Conservation (phyloP, 306 rosid species). For the Citrullus mucosospermus region DNA sequence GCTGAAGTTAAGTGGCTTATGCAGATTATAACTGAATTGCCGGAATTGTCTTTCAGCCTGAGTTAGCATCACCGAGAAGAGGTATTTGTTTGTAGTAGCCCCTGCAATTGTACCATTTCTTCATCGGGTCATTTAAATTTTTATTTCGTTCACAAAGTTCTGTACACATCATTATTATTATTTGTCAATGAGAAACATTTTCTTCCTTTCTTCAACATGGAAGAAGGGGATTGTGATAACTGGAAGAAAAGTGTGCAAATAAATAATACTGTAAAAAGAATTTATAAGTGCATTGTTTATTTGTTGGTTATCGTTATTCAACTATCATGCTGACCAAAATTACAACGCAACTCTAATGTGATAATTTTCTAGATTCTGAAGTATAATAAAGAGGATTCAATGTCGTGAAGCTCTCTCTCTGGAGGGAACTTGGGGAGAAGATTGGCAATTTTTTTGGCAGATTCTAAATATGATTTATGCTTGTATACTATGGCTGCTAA, state of each 20-base stretch:
- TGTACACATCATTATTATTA: neutral
- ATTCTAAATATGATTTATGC: conserved; percentile 23
- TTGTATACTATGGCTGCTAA: conserved; percentile 9
- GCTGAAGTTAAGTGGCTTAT: neutral
- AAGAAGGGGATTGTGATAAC: neutral
- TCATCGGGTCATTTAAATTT: neutral
- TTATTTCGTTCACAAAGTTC: neutral
- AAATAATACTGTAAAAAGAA: neutral
- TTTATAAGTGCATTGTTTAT: neutral
- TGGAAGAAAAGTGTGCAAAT: neutral
- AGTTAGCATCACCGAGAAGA: neutral
- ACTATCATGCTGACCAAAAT: neutral
- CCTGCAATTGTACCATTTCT: neutral
- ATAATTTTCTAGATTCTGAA: conserved; percentile 33
- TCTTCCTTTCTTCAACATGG: neutral
- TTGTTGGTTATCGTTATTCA: neutral
- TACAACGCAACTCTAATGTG: neutral
- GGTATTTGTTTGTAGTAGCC: neutral
- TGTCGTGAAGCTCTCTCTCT: conserved; percentile 23
- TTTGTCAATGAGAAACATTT: neutral
- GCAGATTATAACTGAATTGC: neutral
- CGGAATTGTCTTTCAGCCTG: neutral
- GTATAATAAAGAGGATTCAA: conserved; percentile 20
- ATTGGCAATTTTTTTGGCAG: conserved; percentile 33
- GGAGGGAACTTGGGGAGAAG: conserved; percentile 52